Percentiles rank a stretch among this genome's conserved stretches.
Conservation (phyloP, 176 grass and related monocot genomes). For the Dactylis glomerata region DNA sequence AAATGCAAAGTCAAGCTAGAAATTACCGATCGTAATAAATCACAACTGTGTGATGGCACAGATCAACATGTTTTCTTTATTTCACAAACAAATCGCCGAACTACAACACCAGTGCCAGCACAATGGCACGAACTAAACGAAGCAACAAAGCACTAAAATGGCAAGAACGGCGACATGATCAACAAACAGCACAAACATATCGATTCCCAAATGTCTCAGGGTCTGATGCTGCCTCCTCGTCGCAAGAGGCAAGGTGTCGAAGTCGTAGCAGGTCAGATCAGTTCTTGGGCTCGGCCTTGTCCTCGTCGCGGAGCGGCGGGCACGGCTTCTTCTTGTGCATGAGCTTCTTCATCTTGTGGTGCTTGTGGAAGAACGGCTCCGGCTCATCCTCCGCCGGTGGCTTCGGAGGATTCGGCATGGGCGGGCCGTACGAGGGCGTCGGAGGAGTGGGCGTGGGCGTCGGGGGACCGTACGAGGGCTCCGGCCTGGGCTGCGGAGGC, state of each 20-base stretch:
- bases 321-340: slow-evolving; percentile 66
- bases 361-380: slow-evolving; percentile 50
- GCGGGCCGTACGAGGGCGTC: slow-evolving; percentile 31
- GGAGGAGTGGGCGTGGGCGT: slow-evolving; percentile 18
- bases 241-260: neutral
- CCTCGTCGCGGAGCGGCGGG: slow-evolving; percentile 44
- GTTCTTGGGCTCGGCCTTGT: slow-evolving; percentile 10
- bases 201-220: neutral
- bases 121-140: neutral
- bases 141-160: slow-evolving; percentile 14
- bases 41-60: neutral
- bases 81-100: slow-evolving; percentile 19
- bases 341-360: slow-evolving; percentile 46
- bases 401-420: slow-evolving; percentile 22
- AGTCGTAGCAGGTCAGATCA: neutral
- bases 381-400: slow-evolving; percentile 33
- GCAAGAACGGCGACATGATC: neutral
- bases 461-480: slow-evolving; percentile 15
- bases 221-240: neutral
- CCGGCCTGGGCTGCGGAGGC: slow-evolving; percentile 41
- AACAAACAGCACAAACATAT: neutral
- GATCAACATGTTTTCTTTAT: slow-evolving; percentile 13
- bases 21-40: neutral
- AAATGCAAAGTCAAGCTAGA: neutral
- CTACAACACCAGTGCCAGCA: slow-evolving; percentile 1